Evolutionary conservation across 306 rosid species (phyloP).

Genomic region (Cucurbita ficifolia): DNA sequence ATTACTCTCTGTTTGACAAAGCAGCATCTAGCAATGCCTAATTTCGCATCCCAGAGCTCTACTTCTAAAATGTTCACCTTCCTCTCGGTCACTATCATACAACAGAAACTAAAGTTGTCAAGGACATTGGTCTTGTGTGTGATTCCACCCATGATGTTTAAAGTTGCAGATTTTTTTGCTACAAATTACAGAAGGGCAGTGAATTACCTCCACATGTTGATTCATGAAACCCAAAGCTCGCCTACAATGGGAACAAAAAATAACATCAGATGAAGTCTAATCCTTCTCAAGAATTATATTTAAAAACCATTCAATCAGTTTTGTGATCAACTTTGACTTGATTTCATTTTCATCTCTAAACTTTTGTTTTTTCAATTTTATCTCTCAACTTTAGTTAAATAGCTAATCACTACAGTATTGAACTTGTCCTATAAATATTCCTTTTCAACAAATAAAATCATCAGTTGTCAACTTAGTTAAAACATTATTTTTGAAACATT

Average conservation of each 20-base stretch:
- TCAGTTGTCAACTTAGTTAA: background rate
- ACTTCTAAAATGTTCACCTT: background rate
- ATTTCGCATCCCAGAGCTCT: background rate
- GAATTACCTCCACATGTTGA: conserved; percentile 1
- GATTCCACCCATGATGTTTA: background rate
- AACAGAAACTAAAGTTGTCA: background rate
- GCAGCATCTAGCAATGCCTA: background rate
- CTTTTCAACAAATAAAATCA: background rate
- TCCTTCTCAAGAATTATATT: background rate
- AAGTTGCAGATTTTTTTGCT: background rate
- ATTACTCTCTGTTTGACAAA: background rate
- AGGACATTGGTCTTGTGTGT: background rate
- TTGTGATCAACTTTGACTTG: background rate
- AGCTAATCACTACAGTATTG: background rate
- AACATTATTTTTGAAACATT: background rate
- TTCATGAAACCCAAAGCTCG: background rate
- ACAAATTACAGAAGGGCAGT: background rate
- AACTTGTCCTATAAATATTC: background rate
- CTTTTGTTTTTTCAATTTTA: background rate
- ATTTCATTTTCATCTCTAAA: background rate
- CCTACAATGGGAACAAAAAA: conserved; percentile 2
- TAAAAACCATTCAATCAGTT: background rate
- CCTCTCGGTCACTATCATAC: background rate
- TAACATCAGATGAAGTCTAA: background rate
- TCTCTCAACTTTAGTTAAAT: background rate